phyloP scores from a whole-genome alignment of 2,329 filamentous ascomycete species.

The Torrubiella hemipterigena region DNA sequence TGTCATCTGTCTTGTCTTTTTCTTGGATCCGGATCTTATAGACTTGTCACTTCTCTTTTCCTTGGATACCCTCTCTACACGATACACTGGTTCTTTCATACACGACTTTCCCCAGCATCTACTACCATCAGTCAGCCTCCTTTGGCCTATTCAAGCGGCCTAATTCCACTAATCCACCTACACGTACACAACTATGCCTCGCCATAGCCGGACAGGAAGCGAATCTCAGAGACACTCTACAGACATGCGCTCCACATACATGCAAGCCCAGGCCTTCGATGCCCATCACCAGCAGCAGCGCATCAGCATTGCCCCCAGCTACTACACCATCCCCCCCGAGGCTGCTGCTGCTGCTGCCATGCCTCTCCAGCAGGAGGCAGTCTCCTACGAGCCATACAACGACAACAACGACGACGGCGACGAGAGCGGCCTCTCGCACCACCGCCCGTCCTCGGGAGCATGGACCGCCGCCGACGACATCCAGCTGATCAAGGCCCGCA shows the following conservation, averaged over 20 bases:
- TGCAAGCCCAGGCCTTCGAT: background rate
- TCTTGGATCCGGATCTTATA: too few relatives aligned
- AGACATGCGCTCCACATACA: background rate
- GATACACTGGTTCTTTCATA: too few relatives aligned
- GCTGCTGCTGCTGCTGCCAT: slow-evolving; percentile 18
- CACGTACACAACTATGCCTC: background rate
- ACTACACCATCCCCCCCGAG: slow-evolving; percentile 23
- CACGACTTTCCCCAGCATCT: too few relatives aligned
- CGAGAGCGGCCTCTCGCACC: slow-evolving; percentile 8
- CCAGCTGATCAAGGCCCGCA: slow-evolving; percentile 57
- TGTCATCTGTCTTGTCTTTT: slow-evolving; percentile 1
- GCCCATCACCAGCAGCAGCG: background rate
- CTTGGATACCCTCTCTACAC: too few relatives aligned
- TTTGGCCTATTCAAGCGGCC: too few relatives aligned
- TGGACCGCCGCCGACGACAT: slow-evolving; percentile 70
- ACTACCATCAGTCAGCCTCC: too few relatives aligned
- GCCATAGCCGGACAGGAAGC: background rate
- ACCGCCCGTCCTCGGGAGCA: slow-evolving; percentile 48
- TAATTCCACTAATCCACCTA: background rate
- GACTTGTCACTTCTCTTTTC: too few relatives aligned
- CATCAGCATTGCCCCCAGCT: slow-evolving; percentile 24
- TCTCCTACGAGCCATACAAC: slow-evolving; percentile 24
- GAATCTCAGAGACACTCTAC: background rate
- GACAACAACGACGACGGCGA: background rate
- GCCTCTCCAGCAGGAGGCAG: slow-evolving; percentile 13